phyloP scores from a whole-genome alignment of 192 early-diverging fungal species.

The Lunasporangiospora selenospora region DNA sequence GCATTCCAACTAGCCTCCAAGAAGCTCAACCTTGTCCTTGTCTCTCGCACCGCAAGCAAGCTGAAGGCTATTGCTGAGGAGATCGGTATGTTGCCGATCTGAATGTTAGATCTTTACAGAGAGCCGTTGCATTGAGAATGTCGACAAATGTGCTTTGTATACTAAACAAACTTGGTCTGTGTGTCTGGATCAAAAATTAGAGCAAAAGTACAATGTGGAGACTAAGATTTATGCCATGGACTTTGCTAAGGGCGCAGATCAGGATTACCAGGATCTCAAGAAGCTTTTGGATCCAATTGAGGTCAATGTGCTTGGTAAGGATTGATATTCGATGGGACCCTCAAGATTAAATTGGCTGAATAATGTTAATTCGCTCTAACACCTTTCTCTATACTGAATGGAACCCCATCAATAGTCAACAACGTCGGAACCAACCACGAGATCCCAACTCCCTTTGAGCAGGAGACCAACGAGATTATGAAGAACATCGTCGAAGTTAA shows the following conservation, averaged over 20 bases:
- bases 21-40: constrained; percentile 83
- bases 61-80: constrained; percentile 77
- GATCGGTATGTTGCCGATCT: constrained; percentile 46
- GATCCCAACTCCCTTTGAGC: constrained; percentile 85
- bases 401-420: constrained; percentile 90
- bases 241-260: constrained; percentile 66
- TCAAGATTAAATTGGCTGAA: too few relatives aligned
- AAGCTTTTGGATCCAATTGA: constrained; percentile 61
- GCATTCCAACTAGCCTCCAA: constrained; percentile 88
- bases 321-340: too few relatives aligned
- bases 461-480: constrained; percentile 69
- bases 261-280: constrained; percentile 74
- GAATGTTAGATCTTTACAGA: not conserved
- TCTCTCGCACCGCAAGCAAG: constrained; percentile 85
- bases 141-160: too few relatives aligned
- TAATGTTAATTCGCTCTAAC: too few relatives aligned
- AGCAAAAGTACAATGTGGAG: constrained; percentile 64
- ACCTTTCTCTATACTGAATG: too few relatives aligned
- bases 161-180: too few relatives aligned
- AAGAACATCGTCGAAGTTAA: constrained; percentile 87
- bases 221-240: constrained; percentile 78
- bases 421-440: constrained; percentile 95
- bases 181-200: constrained; percentile 10
- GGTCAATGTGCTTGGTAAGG: constrained; percentile 64
- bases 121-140: too few relatives aligned